Evolutionary conservation across 2,329 filamentous ascomycete species (phyloP), one percentile per base, ranked within the genome.

Genomic region (Cadophora gregata): DNA sequence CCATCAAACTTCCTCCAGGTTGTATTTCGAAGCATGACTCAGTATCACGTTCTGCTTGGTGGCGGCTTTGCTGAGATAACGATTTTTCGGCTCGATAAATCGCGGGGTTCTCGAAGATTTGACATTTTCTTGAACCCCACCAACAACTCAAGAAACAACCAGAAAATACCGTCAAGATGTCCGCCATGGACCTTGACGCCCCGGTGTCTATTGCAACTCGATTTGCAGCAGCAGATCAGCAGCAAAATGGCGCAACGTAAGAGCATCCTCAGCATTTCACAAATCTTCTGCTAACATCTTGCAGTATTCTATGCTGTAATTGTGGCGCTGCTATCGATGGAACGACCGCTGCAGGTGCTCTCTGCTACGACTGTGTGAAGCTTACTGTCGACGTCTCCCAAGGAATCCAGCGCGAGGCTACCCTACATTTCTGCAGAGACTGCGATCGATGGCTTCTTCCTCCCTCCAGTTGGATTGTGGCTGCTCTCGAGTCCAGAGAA

Each of bases 351-450:
- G 90, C 91, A 62, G 93, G 93, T 69, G 94, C 96, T 48, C 89
- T 97, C 65, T 99, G 96, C 82, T 93, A 93, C 79, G 95, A 98
- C 83, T 98, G 96, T 80, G 89, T 98, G 78, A 97, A 97, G 79
- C 87, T 96, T 73, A 96, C 93, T 59, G 88, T 96, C 80, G 96
- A 99, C 80, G 95, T 97, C 73, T 96, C 94, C 29, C 85, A 91
- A 77, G 93, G 93, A 67, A 94, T 98, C 71, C 95, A 93, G 80
- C 88, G 94, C 77, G 96, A 99, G 80, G 93, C 92, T 60, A 91
- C 90, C 33, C 83, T 98, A 62, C 93, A 97, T 80, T 94, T 92
- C 80, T 99, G 96, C 86, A 86, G 89, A 80, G 95, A 97, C 81
- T 98, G 95, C 83, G 93, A 97, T 79, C 86, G 93, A 82, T 98